Base-by-base conservation (phyloP, 1,284 basidiomycete genomes). In the Pseudozyma sp. region DNA sequence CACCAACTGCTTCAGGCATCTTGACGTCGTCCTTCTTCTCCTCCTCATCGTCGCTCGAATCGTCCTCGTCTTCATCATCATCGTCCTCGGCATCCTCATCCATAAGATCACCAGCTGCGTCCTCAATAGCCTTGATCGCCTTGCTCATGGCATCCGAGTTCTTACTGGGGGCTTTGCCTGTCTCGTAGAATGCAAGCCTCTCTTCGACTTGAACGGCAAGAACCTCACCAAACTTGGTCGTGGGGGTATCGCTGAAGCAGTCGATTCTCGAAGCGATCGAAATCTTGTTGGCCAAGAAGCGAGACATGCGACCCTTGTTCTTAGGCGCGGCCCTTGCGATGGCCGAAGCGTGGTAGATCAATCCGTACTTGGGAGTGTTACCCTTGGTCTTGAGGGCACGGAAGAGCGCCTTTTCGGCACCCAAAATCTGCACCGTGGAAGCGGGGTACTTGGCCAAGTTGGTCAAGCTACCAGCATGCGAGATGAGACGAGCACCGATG, bases 401-500 rank as follows among this genome's bases (percentile, higher is more conserved):
- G 90, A 99, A 99, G 45, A 99, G 89, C 1, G 96, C 96, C 87
- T 99, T 98, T 88, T 99, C 96, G 21, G 96, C 96, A 81, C 96
- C 96, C 43, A 99, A 89, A 80, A 99, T 98, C 87, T 99, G 96
- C 56, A 98, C 94, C 7, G 96, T 99, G 81, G 93, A 95, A 4
- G 96, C 96, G 36, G 96, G 96, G 87, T 98, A 97, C 88, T 99
- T 98, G 89, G 94, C 95, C 71, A 98, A 87, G 87, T 97, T 97
- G 76, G 94, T 96, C 85, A 99, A 88, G 82, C 93, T 95, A 36
- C 96, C 96, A n/a, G 96, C 95, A 85, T 99, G 96, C 79, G 92
- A 93, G 88, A 99, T 99, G 65, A 98, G 87, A 59, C 96, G 89
- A 10, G 96, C 96, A 54, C 94, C 95, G 78, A 98, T 94, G 62